Percentiles rank a stretch among this genome's conserved stretches.
phyloP scores from a whole-genome alignment of 2,329 filamentous ascomycete species.

The Fusarium graminum region DNA sequence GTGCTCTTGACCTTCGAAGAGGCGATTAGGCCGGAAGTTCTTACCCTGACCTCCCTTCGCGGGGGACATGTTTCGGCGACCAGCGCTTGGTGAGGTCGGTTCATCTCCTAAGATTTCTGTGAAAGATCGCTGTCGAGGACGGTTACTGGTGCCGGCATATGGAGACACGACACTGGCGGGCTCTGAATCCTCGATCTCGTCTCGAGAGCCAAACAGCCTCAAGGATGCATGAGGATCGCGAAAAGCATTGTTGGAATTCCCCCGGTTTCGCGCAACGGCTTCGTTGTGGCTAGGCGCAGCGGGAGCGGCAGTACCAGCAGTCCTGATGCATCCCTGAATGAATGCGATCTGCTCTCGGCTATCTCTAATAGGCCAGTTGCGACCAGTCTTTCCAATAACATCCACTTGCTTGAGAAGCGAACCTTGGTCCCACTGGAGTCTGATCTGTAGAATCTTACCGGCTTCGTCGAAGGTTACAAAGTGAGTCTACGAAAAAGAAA shows the following conservation, averaged over 20 bases:
- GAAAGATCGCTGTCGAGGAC: slow-evolving; percentile 75
- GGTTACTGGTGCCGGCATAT: slow-evolving; percentile 65
- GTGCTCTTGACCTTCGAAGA: slow-evolving; percentile 70
- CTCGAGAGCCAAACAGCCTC: slow-evolving; percentile 78
- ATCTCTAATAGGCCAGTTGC: slow-evolving; percentile 95
- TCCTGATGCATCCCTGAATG: slow-evolving; percentile 73
- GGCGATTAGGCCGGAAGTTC: slow-evolving; percentile 72
- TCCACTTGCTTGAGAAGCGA: slow-evolving; percentile 93
- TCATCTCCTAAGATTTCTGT: slow-evolving; percentile 77
- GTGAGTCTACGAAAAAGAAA: slow-evolving; percentile 78
- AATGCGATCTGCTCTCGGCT: slow-evolving; percentile 85
- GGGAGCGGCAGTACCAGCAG: slow-evolving; percentile 55
- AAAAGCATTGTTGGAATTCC: slow-evolving; percentile 66
- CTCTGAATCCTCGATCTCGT: slow-evolving; percentile 68
- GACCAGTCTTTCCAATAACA: slow-evolving; percentile 88
- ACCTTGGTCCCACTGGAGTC: slow-evolving; percentile 95
- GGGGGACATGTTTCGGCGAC: slow-evolving; percentile 65
- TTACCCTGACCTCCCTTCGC: slow-evolving; percentile 67
- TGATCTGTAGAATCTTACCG: slow-evolving; percentile 86
- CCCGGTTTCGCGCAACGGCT: slow-evolving; percentile 61
- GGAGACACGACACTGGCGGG: slow-evolving; percentile 67
- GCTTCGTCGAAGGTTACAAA: slow-evolving; percentile 85
- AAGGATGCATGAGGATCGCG: slow-evolving; percentile 78
- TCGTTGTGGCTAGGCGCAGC: slow-evolving; percentile 55
- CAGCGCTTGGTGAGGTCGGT: slow-evolving; percentile 61